phyloP scores from a whole-genome alignment of 768 basidiomycete species.

The Flagelloscypha sp. region DNA sequence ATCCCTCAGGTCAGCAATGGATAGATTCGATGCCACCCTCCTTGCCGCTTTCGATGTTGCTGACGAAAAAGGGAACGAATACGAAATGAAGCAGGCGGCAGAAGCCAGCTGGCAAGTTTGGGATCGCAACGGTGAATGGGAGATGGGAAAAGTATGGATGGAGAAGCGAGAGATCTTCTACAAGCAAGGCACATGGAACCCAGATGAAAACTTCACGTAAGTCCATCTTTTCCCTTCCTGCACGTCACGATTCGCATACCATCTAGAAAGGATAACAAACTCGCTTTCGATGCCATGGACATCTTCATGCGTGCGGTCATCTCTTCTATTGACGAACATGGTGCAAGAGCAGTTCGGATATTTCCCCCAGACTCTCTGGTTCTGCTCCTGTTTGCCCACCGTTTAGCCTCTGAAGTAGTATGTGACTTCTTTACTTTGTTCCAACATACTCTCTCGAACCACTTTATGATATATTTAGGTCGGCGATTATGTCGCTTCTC shows the following conservation, averaged over 20 bases:
- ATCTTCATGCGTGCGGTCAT: slow-evolving; percentile 71
- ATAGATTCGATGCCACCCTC: slow-evolving; percentile 80
- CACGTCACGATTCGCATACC: slow-evolving; percentile 5
- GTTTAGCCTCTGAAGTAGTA: slow-evolving; percentile 80
- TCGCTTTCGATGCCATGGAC: slow-evolving; percentile 94
- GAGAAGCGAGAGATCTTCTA: slow-evolving; percentile 95
- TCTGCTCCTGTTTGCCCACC: slow-evolving; percentile 72
- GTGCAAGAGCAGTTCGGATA: slow-evolving; percentile 71
- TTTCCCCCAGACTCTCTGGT: slow-evolving; percentile 80
- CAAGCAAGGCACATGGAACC: slow-evolving; percentile 70
- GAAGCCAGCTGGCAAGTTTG: slow-evolving; percentile 83
- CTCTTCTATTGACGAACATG: slow-evolving; percentile 60
- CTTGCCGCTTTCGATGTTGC: slow-evolving; percentile 87
- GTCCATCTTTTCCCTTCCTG: slow-evolving; percentile 16
- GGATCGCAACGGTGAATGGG: slow-evolving; percentile 64
- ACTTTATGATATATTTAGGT: slow-evolving; percentile 38
- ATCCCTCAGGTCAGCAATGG: slow-evolving; percentile 69
- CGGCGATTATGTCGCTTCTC: slow-evolving; percentile 75
- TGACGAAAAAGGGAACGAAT: slow-evolving; percentile 66
- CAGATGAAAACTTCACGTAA: slow-evolving; percentile 75
- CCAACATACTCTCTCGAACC: slow-evolving; percentile 2
- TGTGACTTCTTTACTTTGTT: slow-evolving; percentile 19
- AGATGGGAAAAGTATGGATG: slow-evolving; percentile 91
- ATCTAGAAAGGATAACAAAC: slow-evolving; percentile 40
- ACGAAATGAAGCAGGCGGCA: slow-evolving; percentile 73